Percentiles rank a stretch among this genome's conserved stretches.
Evolutionary conservation across 2,329 filamentous ascomycete genomes (phyloP).

Genomic region (Pseudogymnoascus sp.): DNA sequence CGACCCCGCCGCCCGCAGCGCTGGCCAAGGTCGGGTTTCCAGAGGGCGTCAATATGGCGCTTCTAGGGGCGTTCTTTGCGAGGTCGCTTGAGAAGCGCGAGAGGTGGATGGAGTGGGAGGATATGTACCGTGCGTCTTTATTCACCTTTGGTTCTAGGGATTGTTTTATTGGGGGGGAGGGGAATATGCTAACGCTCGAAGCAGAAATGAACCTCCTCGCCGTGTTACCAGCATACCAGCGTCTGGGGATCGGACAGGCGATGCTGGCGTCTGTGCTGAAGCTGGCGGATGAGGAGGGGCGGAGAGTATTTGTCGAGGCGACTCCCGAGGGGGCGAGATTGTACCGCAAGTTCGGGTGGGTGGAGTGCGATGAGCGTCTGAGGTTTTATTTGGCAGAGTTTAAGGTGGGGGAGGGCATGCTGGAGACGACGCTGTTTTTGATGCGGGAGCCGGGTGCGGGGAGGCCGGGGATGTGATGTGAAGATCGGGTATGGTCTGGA

Average conservation of each 20-base stretch:
- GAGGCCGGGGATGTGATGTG: background rate
- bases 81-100: background rate
- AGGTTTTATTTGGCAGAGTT: slow-evolving; percentile 3
- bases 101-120: background rate
- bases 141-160: background rate
- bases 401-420: background rate
- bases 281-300: slow-evolving; percentile 28
- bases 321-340: slow-evolving; percentile 29
- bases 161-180: background rate
- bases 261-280: slow-evolving; percentile 30
- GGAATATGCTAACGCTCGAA: background rate
- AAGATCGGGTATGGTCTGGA: slow-evolving; percentile 5
- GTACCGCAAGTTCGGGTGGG: slow-evolving; percentile 33
- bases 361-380: slow-evolving; percentile 20
- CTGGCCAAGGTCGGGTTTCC: slow-evolving; percentile 10
- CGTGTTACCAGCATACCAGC: slow-evolving; percentile 29
- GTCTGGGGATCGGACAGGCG: slow-evolving; percentile 29
- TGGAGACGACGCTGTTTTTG: background rate
- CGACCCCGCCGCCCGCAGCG: slow-evolving; percentile 12
- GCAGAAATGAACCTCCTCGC: slow-evolving; percentile 28
- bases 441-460: slow-evolving; percentile 5
- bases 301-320: slow-evolving; percentile 32
- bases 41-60: background rate
- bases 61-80: background rate
- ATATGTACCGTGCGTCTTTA: background rate